Evolutionary conservation across 208 protist species (phyloP).

Genomic region (Acanthamoeba polyphaga): DNA sequence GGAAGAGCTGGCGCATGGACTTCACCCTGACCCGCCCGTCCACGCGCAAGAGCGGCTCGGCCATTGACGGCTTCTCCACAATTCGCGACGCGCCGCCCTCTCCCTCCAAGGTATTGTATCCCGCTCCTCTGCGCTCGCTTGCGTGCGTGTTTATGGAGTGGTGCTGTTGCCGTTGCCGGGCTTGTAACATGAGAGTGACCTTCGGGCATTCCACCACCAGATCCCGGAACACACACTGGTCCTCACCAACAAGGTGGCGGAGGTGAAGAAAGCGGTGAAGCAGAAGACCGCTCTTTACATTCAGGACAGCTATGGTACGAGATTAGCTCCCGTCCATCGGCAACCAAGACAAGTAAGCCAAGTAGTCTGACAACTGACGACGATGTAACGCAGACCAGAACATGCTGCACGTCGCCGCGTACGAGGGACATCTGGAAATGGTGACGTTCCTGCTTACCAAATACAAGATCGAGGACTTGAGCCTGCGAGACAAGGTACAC

Average conservation of each 20-base stretch:
- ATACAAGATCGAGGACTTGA: background rate
- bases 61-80: no score
- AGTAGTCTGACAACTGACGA: background rate
- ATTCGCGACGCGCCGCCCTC: no score
- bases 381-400: background rate
- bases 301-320: constrained; percentile 13
- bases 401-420: constrained; percentile 3
- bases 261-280: constrained; percentile 19
- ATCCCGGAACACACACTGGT: background rate
- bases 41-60: no score
- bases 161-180: no score
- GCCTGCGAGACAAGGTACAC: background rate
- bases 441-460: constrained; percentile 10
- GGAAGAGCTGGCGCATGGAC: constrained; percentile 31
- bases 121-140: background rate
- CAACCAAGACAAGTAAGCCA: background rate
- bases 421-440: constrained; percentile 18
- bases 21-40: background rate
- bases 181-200: no score
- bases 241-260: background rate
- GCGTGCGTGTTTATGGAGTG: no score
- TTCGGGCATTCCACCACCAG: background rate
- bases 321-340: background rate
- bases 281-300: background rate
- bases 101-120: no score